Base-by-base conservation (phyloP, 2,329 filamentous ascomycete genomes). In the Pseudonectria foliicola region DNA sequence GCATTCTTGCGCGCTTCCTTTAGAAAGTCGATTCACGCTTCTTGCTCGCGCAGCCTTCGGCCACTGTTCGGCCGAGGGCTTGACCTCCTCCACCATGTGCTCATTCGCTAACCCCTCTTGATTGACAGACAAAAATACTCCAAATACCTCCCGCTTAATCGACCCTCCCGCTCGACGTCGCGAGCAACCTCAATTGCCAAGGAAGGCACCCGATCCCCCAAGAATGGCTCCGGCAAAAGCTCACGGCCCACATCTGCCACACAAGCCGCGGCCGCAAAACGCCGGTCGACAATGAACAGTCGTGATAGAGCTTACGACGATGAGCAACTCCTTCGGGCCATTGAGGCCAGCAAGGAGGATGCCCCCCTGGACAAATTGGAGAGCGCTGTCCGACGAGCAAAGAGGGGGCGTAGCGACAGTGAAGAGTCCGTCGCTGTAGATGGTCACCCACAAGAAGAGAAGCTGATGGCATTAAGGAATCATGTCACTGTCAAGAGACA, bases 251-350 rank as follows among this genome's bases (percentile, higher is more conserved):
- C 67, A 8, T 63, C 68, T 2, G 56, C 63, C 10, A 64, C 63
- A 28, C 72, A 77, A 35, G 73, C 76, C 34, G 79, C 35, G 10
- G 47, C 18, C 18, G 18, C 82, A 25, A 96, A 95, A 59, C 78
- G 92, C 40, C 77, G 92, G 18, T 95, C 88, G 13, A 98, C 92
- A 6, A 95, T 96, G 87, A 95, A 96, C 56, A 98, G 92, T 58
- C 80, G 90, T 43, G 84, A 88, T 59, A 89, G 90, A 27, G 90
- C 88, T 14, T 96, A 96, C 51, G 89, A 96, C 46, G 92, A 98
- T 61, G 89, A 94, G 50, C 81, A 89, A 52, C 62, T 98, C 26
- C 78, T 88, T 35, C 78, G 85, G 47, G 92, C 90, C 21, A 88
- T 98, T 49, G 90, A 96, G 60, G 89, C 93, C 42, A 98, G 92